Evolutionary conservation across 2,329 filamentous ascomycete genomes (phyloP).

Genomic region (Grosmannia penicillata): DNA sequence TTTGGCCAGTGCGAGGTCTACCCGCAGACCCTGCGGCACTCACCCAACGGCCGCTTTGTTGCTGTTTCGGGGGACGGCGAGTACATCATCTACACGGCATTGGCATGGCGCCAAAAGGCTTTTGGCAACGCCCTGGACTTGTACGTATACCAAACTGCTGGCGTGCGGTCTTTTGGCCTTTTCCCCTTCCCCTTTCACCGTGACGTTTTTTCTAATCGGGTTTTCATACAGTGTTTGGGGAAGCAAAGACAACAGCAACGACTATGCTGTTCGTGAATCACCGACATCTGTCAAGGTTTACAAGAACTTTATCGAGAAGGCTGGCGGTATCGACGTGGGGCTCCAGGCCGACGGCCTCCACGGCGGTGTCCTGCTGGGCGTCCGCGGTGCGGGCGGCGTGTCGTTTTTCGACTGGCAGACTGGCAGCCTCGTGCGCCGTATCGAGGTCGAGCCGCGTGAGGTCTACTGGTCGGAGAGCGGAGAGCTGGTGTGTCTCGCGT

Average conservation of each 20-base stretch:
- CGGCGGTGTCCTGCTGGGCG: conserved; percentile 80
- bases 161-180: not conserved
- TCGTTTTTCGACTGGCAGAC: conserved; percentile 95
- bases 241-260: conserved; percentile 93
- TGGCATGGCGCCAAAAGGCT: conserved; percentile 93
- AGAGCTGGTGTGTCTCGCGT: conserved; percentile 82
- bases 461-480: conserved; percentile 98
- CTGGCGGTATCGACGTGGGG: conserved; percentile 77
- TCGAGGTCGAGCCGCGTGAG: conserved; percentile 59
- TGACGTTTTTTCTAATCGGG: not conserved
- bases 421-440: conserved; percentile 76
- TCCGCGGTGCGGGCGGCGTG: conserved; percentile 87
- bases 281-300: conserved; percentile 90
- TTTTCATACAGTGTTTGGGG: conserved; percentile 54
- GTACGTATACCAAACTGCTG: not conserved
- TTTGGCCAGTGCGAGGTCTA: conserved; percentile 94
- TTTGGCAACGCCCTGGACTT: conserved; percentile 95
- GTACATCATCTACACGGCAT: conserved; percentile 96
- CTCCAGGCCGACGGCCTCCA: conserved; percentile 88
- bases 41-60: conserved; percentile 78
- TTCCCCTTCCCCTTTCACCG: not conserved
- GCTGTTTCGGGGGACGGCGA: conserved; percentile 90
- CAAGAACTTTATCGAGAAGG: conserved; percentile 92
- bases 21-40: conserved; percentile 85
- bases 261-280: conserved; percentile 94